Percentiles rank a stretch among this genome's conserved stretches.
Evolutionary conservation across 83 land plant genomes (phyloP).

Genomic region (Thuja plicata): DNA sequence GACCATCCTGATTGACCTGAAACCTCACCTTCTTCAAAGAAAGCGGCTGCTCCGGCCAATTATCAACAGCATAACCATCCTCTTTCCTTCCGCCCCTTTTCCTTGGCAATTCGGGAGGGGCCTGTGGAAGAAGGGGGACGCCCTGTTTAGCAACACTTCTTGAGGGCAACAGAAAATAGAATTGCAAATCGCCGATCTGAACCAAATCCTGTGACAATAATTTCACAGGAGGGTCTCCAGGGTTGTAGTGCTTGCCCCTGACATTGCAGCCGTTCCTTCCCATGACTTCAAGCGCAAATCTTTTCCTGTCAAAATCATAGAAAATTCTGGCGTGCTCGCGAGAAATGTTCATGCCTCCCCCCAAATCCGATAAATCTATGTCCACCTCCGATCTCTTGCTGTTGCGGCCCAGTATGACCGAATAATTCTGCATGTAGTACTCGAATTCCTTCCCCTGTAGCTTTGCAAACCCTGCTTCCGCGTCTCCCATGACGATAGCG

Average conservation of each 20-base stretch:
- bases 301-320: slow-evolving; percentile 90
- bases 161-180: slow-evolving; percentile 87
- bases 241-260: slow-evolving; percentile 79
- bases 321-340: slow-evolving; percentile 95
- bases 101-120: neutral
- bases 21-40: slow-evolving; percentile 1
- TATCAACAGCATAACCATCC: neutral
- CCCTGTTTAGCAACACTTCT: slow-evolving; percentile 40
- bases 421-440: slow-evolving; percentile 98
- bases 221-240: slow-evolving; percentile 81
- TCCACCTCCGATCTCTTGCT: slow-evolving; percentile 89
- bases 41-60: no score
- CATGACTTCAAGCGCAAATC: slow-evolving; percentile 89
- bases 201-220: slow-evolving; percentile 92
- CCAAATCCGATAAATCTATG: slow-evolving; percentile 85
- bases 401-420: slow-evolving; percentile 91
- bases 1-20: neutral
- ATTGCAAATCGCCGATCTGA: slow-evolving; percentile 95
- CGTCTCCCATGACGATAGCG: slow-evolving; percentile 27
- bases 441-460: slow-evolving; percentile 98
- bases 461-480: slow-evolving; percentile 97
- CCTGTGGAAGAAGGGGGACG: neutral
- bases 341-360: slow-evolving; percentile 98
- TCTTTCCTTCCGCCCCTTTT: slow-evolving; percentile 14
- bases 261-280: slow-evolving; percentile 97